These are phyloP conservation scores for Neofusicoccum ribis DNA, from an alignment of 2,329 filamentous ascomycete species.

Conservation along the genomic window DNA sequence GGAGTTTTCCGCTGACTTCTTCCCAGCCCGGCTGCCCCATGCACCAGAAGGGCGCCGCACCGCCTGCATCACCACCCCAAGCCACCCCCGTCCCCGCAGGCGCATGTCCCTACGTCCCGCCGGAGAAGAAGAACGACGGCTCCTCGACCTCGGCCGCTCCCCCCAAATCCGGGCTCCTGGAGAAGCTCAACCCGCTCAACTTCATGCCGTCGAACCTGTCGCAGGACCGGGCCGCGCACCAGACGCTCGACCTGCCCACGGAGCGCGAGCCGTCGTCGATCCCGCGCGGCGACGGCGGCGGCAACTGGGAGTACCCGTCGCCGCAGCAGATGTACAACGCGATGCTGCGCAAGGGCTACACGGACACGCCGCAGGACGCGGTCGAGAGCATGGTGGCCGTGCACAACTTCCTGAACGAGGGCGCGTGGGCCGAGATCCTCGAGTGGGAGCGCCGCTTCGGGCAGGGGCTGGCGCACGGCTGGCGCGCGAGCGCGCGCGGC, in stretches of 20 bases:
- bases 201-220: slow-evolving; percentile 92
- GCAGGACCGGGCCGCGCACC: slow-evolving; percentile 72
- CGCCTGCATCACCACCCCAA: slow-evolving; percentile 26
- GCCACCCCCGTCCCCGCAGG: slow-evolving; percentile 41
- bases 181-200: slow-evolving; percentile 78
- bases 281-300: slow-evolving; percentile 72
- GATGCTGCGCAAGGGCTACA: slow-evolving; percentile 91
- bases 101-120: slow-evolving; percentile 44
- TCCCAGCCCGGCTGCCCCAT: slow-evolving; percentile 67
- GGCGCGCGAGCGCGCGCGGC: slow-evolving; percentile 71
- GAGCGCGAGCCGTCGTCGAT: slow-evolving; percentile 85
- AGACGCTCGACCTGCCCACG: slow-evolving; percentile 73
- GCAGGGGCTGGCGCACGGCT: slow-evolving; percentile 69
- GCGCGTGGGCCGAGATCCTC: slow-evolving; percentile 92
- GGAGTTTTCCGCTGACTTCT: slow-evolving; percentile 18
- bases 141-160: slow-evolving; percentile 33
- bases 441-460: slow-evolving; percentile 89
- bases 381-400: slow-evolving; percentile 97
- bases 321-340: slow-evolving; percentile 99
- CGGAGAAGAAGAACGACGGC: slow-evolving; percentile 7
- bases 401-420: slow-evolving; percentile 97
- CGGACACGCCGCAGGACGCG: slow-evolving; percentile 87
- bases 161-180: slow-evolving; percentile 51
- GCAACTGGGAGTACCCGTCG: slow-evolving; percentile 96
- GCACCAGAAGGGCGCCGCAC: slow-evolving; percentile 50